These are phyloP conservation scores for Vitis cinerea DNA, from an alignment of 164 flowering plant genomes.

Conservation along the genomic window DNA sequence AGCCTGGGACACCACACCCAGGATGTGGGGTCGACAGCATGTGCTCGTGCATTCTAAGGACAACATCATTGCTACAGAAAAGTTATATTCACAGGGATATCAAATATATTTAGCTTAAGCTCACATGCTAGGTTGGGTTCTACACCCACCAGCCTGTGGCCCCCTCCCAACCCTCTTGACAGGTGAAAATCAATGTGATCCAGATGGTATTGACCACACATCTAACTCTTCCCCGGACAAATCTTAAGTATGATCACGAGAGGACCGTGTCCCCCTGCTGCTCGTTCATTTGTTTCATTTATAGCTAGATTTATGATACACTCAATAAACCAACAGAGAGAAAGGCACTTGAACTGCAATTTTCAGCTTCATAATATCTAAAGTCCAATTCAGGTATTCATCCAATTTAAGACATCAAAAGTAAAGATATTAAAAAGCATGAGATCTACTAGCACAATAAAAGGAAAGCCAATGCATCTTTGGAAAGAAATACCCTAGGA, in stretches of 20 bases:
- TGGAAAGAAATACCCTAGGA: no score
- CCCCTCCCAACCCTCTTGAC: neutral
- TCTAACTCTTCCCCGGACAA: neutral
- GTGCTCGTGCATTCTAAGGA: neutral
- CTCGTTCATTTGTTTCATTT: constrained; percentile 1
- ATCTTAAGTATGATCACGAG: neutral
- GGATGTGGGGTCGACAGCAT: neutral
- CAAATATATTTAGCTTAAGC: neutral
- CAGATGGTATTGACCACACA: neutral
- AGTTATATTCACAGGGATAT: neutral
- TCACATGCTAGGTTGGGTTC: constrained; percentile 1
- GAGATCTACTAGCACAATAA: no score
- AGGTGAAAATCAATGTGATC: neutral
- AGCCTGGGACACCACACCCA: neutral
- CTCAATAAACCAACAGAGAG: no score
- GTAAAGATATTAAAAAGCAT: no score
- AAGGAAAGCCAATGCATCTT: no score
- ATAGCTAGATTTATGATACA: neutral
- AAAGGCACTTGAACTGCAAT: no score
- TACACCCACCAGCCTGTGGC: constrained; percentile 1
- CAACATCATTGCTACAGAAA: neutral
- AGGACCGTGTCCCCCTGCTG: neutral
- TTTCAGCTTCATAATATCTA: no score
- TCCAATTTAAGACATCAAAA: no score
- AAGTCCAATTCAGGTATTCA: no score